Base-by-base conservation (phyloP, 441 rosid species). In the Gossypium trilobum region DNA sequence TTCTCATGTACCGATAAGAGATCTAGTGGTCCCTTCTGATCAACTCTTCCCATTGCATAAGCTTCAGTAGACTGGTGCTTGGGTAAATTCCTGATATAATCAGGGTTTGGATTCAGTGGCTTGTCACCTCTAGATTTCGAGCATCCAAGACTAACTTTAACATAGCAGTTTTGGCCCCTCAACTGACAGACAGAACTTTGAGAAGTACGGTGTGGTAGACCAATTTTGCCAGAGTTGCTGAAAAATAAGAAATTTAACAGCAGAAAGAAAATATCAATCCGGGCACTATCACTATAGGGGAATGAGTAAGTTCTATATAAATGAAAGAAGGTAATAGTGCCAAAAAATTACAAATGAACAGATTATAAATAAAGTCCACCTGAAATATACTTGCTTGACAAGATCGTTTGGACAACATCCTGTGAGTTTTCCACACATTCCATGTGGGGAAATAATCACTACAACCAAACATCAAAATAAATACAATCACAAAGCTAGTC, bases 401-500 rank as follows among this genome's bases (percentile, higher is more conserved):
- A 96, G 93, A 82, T 96, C 97, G 73, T 84, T 87, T 33, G 98
- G 95, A 85, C 97, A 90, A 79, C 85, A 88, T 74, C 98, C 97
- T 72, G 93, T 89, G 61, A 96, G 97, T 84, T 88, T 86, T 36
- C 99, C 98, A 39, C 92, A 85, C 91, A 91, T 90, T 60, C 99
- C 99, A 86, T 96, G 93, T 75, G 99, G 99, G 81, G 98, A 87
- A 81, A 89, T 92, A 78, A 96, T 88, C 77, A 91, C 97, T 95
- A 88, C 72, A 70, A 75, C 74, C 75, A 51, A 86, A 52, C 19
- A 68, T 68, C 48, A 77, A 52, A 42, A 75, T 60, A 70, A 76
- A 73, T 48, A 74, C 48, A 71, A 78, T 80, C 67, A 82, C 62
- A 79, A 63, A 73, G 73, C 52, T 44, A 59, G 36, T 66, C 54